phyloP scores from a whole-genome alignment of 1,284 basidiomycete species.

The Pseudomicrostroma phylloplanum region DNA sequence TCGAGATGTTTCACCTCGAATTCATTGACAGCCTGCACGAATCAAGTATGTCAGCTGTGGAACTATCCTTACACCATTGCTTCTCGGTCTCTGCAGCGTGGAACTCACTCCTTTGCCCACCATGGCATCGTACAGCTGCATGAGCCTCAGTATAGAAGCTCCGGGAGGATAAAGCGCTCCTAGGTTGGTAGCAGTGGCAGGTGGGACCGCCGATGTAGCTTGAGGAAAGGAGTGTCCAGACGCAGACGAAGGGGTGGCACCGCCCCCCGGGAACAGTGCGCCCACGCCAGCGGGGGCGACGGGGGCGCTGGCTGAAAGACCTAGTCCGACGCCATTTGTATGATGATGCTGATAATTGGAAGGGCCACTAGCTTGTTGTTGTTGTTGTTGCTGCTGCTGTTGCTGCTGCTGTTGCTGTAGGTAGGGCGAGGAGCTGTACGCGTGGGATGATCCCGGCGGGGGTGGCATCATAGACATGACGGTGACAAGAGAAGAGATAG shows the following conservation, averaged over 20 bases:
- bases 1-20: slow-evolving; percentile 13
- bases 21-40: neutral
- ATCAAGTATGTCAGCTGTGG: neutral
- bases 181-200: neutral
- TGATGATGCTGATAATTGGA: neutral
- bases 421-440: neutral
- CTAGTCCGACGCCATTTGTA: neutral
- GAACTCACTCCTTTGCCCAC: slow-evolving; percentile 1
- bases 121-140: slow-evolving; percentile 5
- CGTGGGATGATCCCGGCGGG: neutral
- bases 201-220: too few species aligned
- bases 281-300: too few species aligned
- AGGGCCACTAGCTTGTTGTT: too few species aligned
- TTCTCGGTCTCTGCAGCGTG: neutral
- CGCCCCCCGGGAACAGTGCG: too few species aligned
- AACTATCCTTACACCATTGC: neutral
- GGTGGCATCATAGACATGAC: slow-evolving; percentile 3
- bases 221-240: too few species aligned
- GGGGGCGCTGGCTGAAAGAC: neutral
- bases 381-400: too few species aligned
- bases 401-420: neutral
- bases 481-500: slow-evolving; percentile 1
- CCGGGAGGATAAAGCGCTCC: neutral
- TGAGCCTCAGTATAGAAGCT: neutral
- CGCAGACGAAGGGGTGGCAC: too few species aligned